phyloP scores from a whole-genome alignment of 257 asterid genomes.

The Solanum etuberosum region DNA sequence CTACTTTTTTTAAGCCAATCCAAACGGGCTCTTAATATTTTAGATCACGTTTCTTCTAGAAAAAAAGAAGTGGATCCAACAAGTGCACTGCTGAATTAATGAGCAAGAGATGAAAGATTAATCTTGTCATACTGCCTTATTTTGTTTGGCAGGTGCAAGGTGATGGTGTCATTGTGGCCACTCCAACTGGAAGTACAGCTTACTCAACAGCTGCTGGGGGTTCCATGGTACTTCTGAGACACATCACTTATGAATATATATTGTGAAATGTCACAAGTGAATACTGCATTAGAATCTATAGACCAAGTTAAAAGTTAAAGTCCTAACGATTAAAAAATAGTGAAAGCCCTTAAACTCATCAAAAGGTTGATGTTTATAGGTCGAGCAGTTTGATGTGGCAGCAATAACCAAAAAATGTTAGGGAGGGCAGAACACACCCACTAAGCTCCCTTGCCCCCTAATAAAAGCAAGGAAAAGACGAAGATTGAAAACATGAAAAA shows the following conservation, averaged over 20 bases:
- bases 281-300: not conserved
- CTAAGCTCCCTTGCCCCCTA: not conserved
- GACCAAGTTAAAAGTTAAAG: not conserved
- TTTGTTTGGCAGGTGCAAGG: slow-evolving; percentile 73
- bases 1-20: no score
- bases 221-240: slow-evolving; percentile 53
- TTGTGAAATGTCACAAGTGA: not conserved
- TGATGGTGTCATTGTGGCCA: slow-evolving; percentile 98
- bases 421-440: not conserved
- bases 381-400: not conserved
- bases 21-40: no score
- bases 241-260: not conserved
- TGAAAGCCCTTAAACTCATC: not conserved
- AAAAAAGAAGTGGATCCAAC: not conserved
- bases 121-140: not conserved
- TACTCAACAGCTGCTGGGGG: slow-evolving; percentile 99
- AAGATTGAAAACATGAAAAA: not conserved
- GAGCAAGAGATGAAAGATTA: not conserved
- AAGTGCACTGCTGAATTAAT: not conserved
- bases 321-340: not conserved
- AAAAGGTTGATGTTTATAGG: not conserved
- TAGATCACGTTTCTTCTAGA: not conserved
- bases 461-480: not conserved
- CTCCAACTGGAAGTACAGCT: slow-evolving; percentile 99
- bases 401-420: not conserved